phyloP scores from a whole-genome alignment of 805 yeast genomes.

The Ogataea dorogensis region DNA sequence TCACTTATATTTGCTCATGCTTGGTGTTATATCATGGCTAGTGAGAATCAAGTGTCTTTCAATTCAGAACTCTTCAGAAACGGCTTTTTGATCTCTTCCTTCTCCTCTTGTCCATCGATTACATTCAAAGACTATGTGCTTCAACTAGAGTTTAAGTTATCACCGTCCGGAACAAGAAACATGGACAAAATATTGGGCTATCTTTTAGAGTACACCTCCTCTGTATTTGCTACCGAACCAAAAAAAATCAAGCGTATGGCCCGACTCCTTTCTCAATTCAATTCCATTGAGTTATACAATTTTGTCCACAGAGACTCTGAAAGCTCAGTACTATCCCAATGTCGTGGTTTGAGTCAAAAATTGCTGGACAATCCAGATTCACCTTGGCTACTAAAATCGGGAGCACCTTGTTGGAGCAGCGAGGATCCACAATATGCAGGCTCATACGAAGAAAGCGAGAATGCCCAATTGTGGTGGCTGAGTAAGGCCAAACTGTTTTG shows the following conservation, averaged over 20 bases:
- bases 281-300: constrained; percentile 45
- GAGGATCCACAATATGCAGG: constrained; percentile 23
- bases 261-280: constrained; percentile 44
- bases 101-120: constrained; percentile 35
- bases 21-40: constrained; percentile 64
- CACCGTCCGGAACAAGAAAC: constrained; percentile 44
- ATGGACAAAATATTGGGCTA: constrained; percentile 34
- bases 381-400: constrained; percentile 44
- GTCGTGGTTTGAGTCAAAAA: constrained; percentile 38
- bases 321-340: constrained; percentile 47
- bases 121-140: constrained; percentile 29
- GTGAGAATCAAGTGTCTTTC: constrained; percentile 54
- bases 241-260: constrained; percentile 33
- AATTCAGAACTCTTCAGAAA: constrained; percentile 37
- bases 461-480: constrained; percentile 43
- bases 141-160: constrained; percentile 49
- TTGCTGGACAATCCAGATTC: constrained; percentile 40
- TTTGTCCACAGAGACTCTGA: constrained; percentile 42
- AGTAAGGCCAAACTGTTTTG: constrained; percentile 38
- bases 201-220: constrained; percentile 34
- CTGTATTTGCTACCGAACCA: constrained; percentile 15
- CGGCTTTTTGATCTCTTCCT: constrained; percentile 38
- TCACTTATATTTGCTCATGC: constrained; percentile 34
- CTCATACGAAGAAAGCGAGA: constrained; percentile 32
- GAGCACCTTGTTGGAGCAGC: constrained; percentile 32